Conservation (phyloP, 179 eudicot species). For the Vitellaria paradoxa region DNA sequence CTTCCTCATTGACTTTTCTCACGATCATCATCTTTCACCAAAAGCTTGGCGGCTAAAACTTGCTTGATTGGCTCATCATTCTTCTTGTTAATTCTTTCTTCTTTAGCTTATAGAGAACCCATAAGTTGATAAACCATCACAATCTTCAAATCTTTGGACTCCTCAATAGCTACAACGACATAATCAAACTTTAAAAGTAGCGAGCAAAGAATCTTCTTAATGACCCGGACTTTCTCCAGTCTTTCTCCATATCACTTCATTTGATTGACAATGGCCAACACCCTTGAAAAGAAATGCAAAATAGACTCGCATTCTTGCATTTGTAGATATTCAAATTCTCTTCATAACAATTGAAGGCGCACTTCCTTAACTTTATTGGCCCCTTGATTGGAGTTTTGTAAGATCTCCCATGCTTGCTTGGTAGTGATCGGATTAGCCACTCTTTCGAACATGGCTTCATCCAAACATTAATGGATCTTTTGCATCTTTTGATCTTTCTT, state of each 20-base stretch:
- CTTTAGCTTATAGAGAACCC: conserved; percentile 16
- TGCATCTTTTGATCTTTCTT: conserved; percentile 5
- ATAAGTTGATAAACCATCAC: conserved; percentile 5
- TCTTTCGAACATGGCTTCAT: no score
- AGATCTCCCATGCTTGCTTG: conserved; percentile 22
- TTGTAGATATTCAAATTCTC: conserved; percentile 8
- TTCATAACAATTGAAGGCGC: no score
- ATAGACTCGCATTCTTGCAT: conserved; percentile 14
- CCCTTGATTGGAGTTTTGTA: conserved; percentile 12
- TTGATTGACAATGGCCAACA: no score
- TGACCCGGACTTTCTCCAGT: no score
- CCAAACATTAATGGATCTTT: conserved; percentile 4
- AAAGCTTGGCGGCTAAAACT: background rate
- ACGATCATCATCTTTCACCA: background rate
- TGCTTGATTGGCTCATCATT: conserved; percentile 3
- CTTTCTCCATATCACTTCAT: no score
- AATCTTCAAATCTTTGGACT: conserved; percentile 5
- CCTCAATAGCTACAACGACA: conserved; percentile 12
- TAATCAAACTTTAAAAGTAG: conserved; percentile 8
- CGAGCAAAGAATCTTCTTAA: no score
- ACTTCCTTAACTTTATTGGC: conserved; percentile 16
- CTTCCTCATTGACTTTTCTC: no score
- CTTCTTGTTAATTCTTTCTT: no score
- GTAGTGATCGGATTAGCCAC: conserved; percentile 5
- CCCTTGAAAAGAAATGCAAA: conserved; percentile 6